Conservation (phyloP, 768 basidiomycete species). For the Dioszegia crocea region DNA sequence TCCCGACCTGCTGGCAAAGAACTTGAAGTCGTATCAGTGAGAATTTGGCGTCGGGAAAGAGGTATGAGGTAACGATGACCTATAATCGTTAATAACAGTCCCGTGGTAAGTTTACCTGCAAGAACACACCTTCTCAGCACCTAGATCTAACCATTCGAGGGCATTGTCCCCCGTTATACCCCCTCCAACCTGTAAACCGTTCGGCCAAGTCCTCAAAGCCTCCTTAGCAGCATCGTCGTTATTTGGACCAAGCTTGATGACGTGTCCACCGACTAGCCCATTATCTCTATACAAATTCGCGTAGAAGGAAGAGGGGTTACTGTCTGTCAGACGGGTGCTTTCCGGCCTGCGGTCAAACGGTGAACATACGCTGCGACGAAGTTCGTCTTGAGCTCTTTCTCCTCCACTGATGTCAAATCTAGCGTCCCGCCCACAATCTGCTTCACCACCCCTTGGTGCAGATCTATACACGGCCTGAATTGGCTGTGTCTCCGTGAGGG, state of each 20-base stretch:
- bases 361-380: slow-evolving; percentile 77
- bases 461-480: slow-evolving; percentile 93
- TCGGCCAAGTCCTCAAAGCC: slow-evolving; percentile 78
- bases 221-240: slow-evolving; percentile 86
- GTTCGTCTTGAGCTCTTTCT: slow-evolving; percentile 57
- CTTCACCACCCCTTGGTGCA: slow-evolving; percentile 92
- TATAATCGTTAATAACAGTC: slow-evolving; percentile 44
- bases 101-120: background rate
- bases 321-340: slow-evolving; percentile 44
- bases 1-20: slow-evolving; percentile 65
- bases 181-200: slow-evolving; percentile 89
- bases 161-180: slow-evolving; percentile 83
- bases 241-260: slow-evolving; percentile 88
- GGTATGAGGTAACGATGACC: slow-evolving; percentile 96
- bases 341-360: too few species aligned
- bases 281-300: slow-evolving; percentile 70
- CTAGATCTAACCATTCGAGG: slow-evolving; percentile 73
- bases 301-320: slow-evolving; percentile 73
- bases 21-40: slow-evolving; percentile 64
- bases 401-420: slow-evolving; percentile 48
- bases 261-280: slow-evolving; percentile 77
- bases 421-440: slow-evolving; percentile 96
- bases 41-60: slow-evolving; percentile 82
- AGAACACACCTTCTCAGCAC: slow-evolving; percentile 74
- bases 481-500: slow-evolving; percentile 25